These are phyloP conservation scores for Colletotrichum ledebouriae DNA, from an alignment of 2,329 filamentous ascomycete species.

Conservation along the genomic window DNA sequence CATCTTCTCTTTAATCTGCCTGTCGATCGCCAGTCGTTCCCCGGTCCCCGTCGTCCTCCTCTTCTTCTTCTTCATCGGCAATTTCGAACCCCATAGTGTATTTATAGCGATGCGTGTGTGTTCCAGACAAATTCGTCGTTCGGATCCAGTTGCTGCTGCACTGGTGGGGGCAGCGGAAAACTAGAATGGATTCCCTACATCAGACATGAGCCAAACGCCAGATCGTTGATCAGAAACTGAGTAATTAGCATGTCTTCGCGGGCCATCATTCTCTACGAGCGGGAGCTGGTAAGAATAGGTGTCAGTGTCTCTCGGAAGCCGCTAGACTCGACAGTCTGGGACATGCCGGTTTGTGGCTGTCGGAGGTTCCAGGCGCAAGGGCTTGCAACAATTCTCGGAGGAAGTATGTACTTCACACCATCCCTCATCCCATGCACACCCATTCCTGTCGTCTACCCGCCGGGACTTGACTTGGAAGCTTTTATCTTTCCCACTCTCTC, in stretches of 20 bases:
- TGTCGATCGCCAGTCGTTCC: constrained; percentile 21
- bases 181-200: constrained; percentile 18
- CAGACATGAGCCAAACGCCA: no score
- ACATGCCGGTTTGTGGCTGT: constrained; percentile 18
- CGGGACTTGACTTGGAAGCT: constrained; percentile 5
- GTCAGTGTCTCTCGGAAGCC: not conserved
- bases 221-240: no score
- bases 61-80: constrained; percentile 3
- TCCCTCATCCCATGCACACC: constrained; percentile 31
- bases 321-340: not conserved
- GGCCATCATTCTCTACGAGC: not conserved
- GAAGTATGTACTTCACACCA: constrained; percentile 1
- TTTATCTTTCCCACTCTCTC: not conserved
- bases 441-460: constrained; percentile 19
- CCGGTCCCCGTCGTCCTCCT: constrained; percentile 6
- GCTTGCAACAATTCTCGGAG: constrained; percentile 1
- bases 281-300: not conserved
- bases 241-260: not conserved
- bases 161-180: constrained; percentile 28
- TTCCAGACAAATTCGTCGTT: constrained; percentile 38
- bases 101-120: constrained; percentile 13
- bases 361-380: not conserved
- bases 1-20: constrained; percentile 27
- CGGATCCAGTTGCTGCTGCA: constrained; percentile 25
- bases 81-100: constrained; percentile 20